phyloP scores from a whole-genome alignment of 2,329 filamentous ascomycete genomes.

The Microcyclospora pomicola region DNA sequence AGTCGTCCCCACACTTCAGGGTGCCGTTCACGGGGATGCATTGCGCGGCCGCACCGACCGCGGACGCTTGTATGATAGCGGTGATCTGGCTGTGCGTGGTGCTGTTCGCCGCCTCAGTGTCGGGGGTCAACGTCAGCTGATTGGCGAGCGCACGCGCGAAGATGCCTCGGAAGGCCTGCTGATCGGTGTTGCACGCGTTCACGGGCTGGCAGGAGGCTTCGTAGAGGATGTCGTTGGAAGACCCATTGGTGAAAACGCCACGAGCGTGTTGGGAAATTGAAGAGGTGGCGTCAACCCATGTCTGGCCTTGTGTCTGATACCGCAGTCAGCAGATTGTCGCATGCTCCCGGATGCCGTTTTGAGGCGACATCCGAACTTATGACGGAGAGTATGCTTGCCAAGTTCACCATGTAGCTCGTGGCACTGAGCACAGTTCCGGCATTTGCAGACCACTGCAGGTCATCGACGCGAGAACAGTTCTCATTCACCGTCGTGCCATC shows the following conservation, averaged over 20 bases:
- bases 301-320: conserved; percentile 1
- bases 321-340: no score
- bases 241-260: conserved; percentile 39
- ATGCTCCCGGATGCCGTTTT: no score
- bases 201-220: conserved; percentile 54
- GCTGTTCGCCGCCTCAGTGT: conserved; percentile 27
- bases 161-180: conserved; percentile 59
- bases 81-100: conserved; percentile 10
- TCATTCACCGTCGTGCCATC: conserved; percentile 45
- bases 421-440: conserved; percentile 53
- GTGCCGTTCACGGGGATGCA: conserved; percentile 35
- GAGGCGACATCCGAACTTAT: no score
- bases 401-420: conserved; percentile 48
- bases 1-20: conserved; percentile 26
- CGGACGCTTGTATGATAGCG: conserved; percentile 27
- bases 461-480: conserved; percentile 38
- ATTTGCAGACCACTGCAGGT: conserved; percentile 50
- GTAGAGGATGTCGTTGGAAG: conserved; percentile 43
- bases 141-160: conserved; percentile 30
- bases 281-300: conserved; percentile 13
- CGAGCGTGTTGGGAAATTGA: conserved; percentile 3
- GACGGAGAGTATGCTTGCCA: conserved; percentile 4
- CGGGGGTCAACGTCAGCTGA: conserved; percentile 3
- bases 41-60: conserved; percentile 37
- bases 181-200: conserved; percentile 53